Base-by-base conservation (phyloP, 2,329 filamentous ascomycete genomes). In the Macrophomina pseudophaseolina region DNA sequence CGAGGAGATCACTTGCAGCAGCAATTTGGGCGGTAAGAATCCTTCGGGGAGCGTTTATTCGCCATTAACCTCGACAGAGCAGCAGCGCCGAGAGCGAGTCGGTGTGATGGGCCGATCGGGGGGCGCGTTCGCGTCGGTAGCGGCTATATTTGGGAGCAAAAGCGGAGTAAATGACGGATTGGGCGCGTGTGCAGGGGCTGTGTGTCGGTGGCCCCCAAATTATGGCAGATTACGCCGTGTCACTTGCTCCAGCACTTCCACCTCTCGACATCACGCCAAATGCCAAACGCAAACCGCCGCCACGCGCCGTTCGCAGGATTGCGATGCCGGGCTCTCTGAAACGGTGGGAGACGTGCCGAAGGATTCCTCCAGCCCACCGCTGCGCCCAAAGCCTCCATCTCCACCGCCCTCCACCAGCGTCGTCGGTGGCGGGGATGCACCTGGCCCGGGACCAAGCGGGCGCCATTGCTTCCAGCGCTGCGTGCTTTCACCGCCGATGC, bases 21-120 rank as follows among this genome's bases (percentile, higher is more conserved):
- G 56, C 42, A 62, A 49, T 62, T 62, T 62, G 58, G 58, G 58
- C 58, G 44, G 58, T 48, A 48, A 62, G 58, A 62, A 62, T 62
- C 58, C 58, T 62, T 62, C 58, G 44, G 58, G 56, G 58, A 44
- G 58, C 42, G 49, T 62, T 62, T 62, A 62, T 62, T 44, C 42
- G 58, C 58, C 58, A 62, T 62, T 62, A 62, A 49, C n/a, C 42
- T 42, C 40, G 9, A 38, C 18, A 32, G n/a, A 30, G 51, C 28
- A 33, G 30, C 30, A 53, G 33, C 32, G 51, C 51, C 35, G 35
- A 40, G 14, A 16, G 30, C n/a, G 40, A 48, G 56, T 60, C 56
- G 56, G 56, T 60, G 56, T 48, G 38, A 23, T 3, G 40, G 30
- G 51, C 6, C 12, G 51, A 30, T 28, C 32, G 32, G 51, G 3